Percentiles rank a stretch among this genome's conserved stretches.
phyloP scores from a whole-genome alignment of 352 stramenopile genomes.

The Plasmopara muralis region DNA sequence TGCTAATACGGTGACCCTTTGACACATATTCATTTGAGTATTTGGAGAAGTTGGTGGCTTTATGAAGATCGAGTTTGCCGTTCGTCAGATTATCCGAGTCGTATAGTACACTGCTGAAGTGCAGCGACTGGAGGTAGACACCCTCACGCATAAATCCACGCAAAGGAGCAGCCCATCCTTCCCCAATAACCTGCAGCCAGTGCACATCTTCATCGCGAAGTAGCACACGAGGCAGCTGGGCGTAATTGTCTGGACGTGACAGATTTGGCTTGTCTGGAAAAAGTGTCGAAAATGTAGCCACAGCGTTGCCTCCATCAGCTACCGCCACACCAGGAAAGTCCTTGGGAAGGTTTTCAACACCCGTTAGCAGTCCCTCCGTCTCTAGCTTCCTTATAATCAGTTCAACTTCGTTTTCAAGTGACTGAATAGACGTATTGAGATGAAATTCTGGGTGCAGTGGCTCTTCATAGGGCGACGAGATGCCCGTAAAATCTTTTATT shows the following conservation, averaged over 20 bases:
- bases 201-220: constrained; percentile 97
- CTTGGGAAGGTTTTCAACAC: constrained; percentile 39
- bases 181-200: constrained; percentile 96
- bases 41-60: constrained; percentile 89
- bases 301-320: constrained; percentile 84
- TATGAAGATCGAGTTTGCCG: constrained; percentile 70
- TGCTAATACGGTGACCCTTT: constrained; percentile 87
- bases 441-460: constrained; percentile 92
- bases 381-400: constrained; percentile 57
- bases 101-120: constrained; percentile 96
- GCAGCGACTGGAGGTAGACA: constrained; percentile 93
- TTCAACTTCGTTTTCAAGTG: constrained; percentile 83
- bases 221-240: constrained; percentile 86
- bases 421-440: constrained; percentile 93
- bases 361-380: constrained; percentile 52
- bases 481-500: constrained; percentile 98
- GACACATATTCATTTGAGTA: constrained; percentile 82
- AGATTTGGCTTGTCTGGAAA: constrained; percentile 44
- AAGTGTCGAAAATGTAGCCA: constrained; percentile 45
- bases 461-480: constrained; percentile 97
- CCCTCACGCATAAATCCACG: constrained; percentile 97
- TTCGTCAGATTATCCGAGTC: constrained; percentile 95
- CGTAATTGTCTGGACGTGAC: constrained; percentile 24
- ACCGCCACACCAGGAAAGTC: constrained; percentile 74
- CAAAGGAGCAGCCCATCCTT: constrained; percentile 95